phyloP scores from a whole-genome alignment of 345 rosid species.

The Gossypium mustelinum region DNA sequence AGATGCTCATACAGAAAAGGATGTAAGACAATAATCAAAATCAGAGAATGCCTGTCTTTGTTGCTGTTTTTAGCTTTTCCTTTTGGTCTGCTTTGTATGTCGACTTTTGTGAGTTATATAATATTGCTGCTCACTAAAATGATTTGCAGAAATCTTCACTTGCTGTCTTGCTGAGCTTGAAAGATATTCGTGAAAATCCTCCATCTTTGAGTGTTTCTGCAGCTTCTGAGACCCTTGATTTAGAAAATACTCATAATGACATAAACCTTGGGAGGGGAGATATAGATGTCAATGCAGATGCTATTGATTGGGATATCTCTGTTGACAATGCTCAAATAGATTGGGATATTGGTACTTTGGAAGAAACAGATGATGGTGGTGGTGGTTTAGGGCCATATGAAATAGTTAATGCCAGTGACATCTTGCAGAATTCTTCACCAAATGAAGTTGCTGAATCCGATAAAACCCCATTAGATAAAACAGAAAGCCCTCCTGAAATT shows the following conservation, averaged over 20 bases:
- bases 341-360: slow-evolving; percentile 88
- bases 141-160: slow-evolving; percentile 54
- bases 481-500: slow-evolving; percentile 36
- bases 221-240: slow-evolving; percentile 41
- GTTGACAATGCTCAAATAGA: slow-evolving; percentile 76
- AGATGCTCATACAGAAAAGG: slow-evolving; percentile 82
- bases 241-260: slow-evolving; percentile 41
- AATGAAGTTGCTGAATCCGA: slow-evolving; percentile 37
- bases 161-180: slow-evolving; percentile 55
- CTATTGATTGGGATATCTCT: slow-evolving; percentile 89
- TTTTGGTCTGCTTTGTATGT: slow-evolving; percentile 3
- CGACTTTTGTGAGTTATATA: background rate
- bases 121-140: slow-evolving; percentile 18
- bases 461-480: slow-evolving; percentile 28
- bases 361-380: slow-evolving; percentile 67
- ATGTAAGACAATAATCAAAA: slow-evolving; percentile 44
- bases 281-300: slow-evolving; percentile 43
- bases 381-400: slow-evolving; percentile 92
- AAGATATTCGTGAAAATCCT: slow-evolving; percentile 65
- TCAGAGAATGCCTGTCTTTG: slow-evolving; percentile 7
- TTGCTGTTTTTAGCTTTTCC: background rate
- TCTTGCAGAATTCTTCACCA: slow-evolving; percentile 39
- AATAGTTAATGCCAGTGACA: slow-evolving; percentile 74
- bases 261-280: slow-evolving; percentile 33
- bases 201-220: slow-evolving; percentile 69